Conservation (phyloP, 495 filamentous ascomycete species). For the Talaromyces trachyspermus region DNA sequence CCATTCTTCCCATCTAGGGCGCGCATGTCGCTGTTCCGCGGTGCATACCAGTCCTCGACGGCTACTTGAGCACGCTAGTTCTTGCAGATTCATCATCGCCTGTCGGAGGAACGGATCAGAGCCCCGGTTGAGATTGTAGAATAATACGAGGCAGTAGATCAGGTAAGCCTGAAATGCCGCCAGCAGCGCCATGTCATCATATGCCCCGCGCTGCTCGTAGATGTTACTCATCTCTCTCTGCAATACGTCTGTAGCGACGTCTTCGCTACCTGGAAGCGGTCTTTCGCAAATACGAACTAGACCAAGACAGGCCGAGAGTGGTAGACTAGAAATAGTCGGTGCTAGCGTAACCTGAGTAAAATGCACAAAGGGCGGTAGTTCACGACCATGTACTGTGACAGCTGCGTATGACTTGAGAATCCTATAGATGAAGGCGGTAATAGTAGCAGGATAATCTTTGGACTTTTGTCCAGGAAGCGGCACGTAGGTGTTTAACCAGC, state of each 20-base stretch:
- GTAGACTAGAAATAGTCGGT: conserved; percentile 12
- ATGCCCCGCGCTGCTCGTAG: conserved; percentile 21
- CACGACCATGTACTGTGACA: conserved; percentile 27
- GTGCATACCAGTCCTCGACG: conserved; percentile 33
- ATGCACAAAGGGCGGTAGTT: conserved; percentile 35
- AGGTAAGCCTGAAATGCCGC: conserved; percentile 44
- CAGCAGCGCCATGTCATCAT: conserved; percentile 29
- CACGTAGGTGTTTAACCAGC: conserved; percentile 39
- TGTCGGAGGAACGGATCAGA: conserved; percentile 22
- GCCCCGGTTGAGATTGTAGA: conserved; percentile 26
- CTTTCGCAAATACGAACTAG: conserved; percentile 34
- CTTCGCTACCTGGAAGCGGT: conserved; percentile 32
- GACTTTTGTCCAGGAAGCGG: conserved; percentile 29
- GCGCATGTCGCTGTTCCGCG: conserved; percentile 26
- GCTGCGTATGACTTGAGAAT: conserved; percentile 36
- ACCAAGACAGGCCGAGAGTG: conserved; percentile 37
- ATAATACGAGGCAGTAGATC: conserved; percentile 36
- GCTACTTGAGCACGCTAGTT: conserved; percentile 30
- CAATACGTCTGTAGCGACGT: conserved; percentile 20
- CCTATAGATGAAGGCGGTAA: conserved; percentile 31
- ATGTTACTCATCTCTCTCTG: conserved; percentile 34
- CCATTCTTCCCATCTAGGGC: conserved; percentile 44
- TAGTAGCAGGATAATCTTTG: conserved; percentile 28
- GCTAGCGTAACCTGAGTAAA: conserved; percentile 19
- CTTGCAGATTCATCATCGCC: conserved; percentile 39